Base-by-base conservation (phyloP, 495 filamentous ascomycete genomes). In the Tuber melanosporum region DNA sequence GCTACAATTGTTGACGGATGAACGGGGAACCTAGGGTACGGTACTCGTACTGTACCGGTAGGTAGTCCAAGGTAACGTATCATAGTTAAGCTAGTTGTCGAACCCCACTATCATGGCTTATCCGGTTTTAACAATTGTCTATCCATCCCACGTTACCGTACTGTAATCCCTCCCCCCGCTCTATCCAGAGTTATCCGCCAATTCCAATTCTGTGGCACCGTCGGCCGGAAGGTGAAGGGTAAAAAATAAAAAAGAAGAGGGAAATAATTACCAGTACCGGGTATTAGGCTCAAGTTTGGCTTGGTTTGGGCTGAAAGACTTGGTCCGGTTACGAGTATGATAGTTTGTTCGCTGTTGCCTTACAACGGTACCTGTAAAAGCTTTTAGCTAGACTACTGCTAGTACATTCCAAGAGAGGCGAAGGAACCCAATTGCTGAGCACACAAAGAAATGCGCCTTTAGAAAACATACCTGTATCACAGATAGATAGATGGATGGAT, bases 31-130 rank as follows among this genome's bases (percentile, higher is more conserved):
- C 39, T 22, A 49, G 6, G 46, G 46, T 2, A 20, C 15, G 20
- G 10, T 14, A 3, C n/a, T 32, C 32, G 32, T 32, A 41, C 39
- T 41, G 52, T 26, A 57, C 20, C 42, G 47, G 47, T 52, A 57
- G 52, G 20, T n/a, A 57, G 49, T 57, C 49, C 49, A 57, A n/a
- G 20, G 49, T 57, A 49, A 22, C 15, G 3, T 22, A 22, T 49
- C 4, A 6, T 17, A 5, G 47, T 49, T 17, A 6, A 20, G 26
- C 22, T 57, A 10, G n/a, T 32, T 9, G n/a, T 32, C 14, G 10
- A 62, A 32, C 52, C 52, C 52, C 52, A 62, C 52, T 62, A 62
- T 32, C 10, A 62, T 62, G n/a, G 52, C 52, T 62, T 62, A 62
- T 62, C 52, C 52, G 52, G 52, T 62, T 41, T 41, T 32, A 62